These are phyloP conservation scores for Aspergillus alliaceus DNA, from an alignment of 2,329 filamentous ascomycete genomes.

Conservation along the genomic window DNA sequence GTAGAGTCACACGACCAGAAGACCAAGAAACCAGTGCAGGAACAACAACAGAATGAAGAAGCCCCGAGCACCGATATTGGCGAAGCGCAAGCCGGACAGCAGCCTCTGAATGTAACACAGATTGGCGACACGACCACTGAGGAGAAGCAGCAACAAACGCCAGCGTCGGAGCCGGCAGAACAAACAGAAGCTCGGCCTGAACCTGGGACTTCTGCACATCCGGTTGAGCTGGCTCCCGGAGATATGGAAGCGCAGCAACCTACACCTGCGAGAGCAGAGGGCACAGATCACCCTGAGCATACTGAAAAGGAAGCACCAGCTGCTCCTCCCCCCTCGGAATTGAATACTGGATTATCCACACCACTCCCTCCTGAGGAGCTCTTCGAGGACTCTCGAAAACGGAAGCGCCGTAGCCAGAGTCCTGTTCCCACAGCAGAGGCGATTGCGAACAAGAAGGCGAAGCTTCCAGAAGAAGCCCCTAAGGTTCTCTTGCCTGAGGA, in stretches of 20 bases:
- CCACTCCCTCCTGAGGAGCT: conserved; percentile 36
- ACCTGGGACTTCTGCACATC: conserved; percentile 18
- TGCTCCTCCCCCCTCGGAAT: conserved; percentile 25
- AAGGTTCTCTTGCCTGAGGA: conserved; percentile 33
- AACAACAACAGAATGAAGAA: conserved; percentile 4
- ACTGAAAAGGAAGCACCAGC: conserved; percentile 17
- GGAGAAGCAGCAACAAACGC: neutral
- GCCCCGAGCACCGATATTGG: neutral
- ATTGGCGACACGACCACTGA: neutral
- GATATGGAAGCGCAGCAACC: conserved; percentile 9
- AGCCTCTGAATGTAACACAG: conserved; percentile 12
- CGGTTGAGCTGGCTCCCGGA: conserved; percentile 25
- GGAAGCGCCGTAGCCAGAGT: conserved; percentile 66
- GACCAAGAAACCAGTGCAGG: conserved; percentile 10
- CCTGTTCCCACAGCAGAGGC: conserved; percentile 58
- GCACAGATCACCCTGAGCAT: conserved; percentile 18
- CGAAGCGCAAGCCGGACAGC: conserved; percentile 11
- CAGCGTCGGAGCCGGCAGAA: neutral
- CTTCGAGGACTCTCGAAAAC: conserved; percentile 60
- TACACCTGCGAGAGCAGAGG: conserved; percentile 13
- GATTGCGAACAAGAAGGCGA: conserved; percentile 56
- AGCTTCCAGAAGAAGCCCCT: conserved; percentile 46
- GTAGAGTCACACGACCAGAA: conserved; percentile 18
- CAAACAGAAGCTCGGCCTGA: conserved; percentile 4
- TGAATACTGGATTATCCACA: conserved; percentile 27